A percentile compares a stretch with the other conserved stretches of the same genome.
phyloP scores from a whole-genome alignment of 2,329 filamentous ascomycete genomes.

The Verticillium dahliae region DNA sequence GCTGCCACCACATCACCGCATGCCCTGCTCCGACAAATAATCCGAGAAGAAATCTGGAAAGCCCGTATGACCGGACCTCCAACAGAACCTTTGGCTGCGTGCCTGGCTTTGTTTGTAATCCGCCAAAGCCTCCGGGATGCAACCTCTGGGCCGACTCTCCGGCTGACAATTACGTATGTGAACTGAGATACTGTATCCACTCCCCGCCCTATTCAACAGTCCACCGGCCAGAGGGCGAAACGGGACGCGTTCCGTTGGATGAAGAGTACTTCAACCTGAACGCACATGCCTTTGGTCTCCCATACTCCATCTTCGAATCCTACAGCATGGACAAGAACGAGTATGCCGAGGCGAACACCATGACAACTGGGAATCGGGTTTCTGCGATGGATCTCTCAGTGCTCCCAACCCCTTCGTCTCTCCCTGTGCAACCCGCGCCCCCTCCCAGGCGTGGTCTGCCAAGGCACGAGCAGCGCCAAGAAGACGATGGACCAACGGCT shows the following conservation, averaged over 20 bases:
- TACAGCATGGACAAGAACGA: slow-evolving; percentile 27
- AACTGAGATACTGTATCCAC: slow-evolving; percentile 33
- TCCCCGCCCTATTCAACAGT: slow-evolving; percentile 28
- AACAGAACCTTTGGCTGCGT: slow-evolving; percentile 45
- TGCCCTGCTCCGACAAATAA: slow-evolving; percentile 37
- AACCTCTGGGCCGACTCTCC: slow-evolving; percentile 42
- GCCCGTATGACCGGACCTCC: slow-evolving; percentile 19
- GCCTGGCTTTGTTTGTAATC: slow-evolving; percentile 45
- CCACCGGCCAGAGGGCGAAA: slow-evolving; percentile 27
- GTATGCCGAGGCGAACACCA: not conserved
- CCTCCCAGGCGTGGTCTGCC: not conserved
- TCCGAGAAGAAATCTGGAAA: slow-evolving; percentile 16
- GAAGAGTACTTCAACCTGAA: slow-evolving; percentile 57
- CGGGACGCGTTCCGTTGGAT: slow-evolving; percentile 23
- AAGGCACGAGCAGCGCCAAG: not conserved
- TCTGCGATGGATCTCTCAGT: slow-evolving; percentile 40
- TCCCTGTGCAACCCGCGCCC: not conserved
- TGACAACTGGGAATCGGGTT: slow-evolving; percentile 47
- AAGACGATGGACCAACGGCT: slow-evolving; percentile 13
- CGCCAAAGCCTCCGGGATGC: slow-evolving; percentile 39
- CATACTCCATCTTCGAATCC: slow-evolving; percentile 52
- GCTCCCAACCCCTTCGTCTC: slow-evolving; percentile 21
- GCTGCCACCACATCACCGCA: not conserved
- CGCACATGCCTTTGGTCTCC: slow-evolving; percentile 52
- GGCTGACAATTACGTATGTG: slow-evolving; percentile 36